A percentile compares a stretch with the other conserved stretches of the same genome.
Evolutionary conservation across 2,329 filamentous ascomycete species (phyloP).

Genomic region (Nigrograna mackinnonii): DNA sequence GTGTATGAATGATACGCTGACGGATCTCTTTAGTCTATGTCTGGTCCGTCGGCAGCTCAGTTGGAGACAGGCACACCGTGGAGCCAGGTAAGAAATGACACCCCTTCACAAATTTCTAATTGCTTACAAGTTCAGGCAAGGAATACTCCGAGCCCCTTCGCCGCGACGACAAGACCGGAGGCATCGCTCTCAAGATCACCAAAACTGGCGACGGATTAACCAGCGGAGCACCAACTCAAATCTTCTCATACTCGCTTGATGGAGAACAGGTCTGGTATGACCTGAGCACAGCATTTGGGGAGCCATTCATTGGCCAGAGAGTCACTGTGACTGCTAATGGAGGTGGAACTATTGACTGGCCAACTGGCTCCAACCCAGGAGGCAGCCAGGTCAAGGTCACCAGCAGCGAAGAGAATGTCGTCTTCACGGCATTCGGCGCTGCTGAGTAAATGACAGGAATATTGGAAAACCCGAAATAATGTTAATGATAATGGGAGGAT

Average conservation of each 20-base stretch:
- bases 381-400: slow-evolving; percentile 23
- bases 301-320: slow-evolving; percentile 28
- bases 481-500: too few species aligned
- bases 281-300: slow-evolving; percentile 26
- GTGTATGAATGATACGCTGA: too few species aligned
- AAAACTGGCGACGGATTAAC: slow-evolving; percentile 21
- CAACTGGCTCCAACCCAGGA: slow-evolving; percentile 22
- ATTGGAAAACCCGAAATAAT: too few species aligned
- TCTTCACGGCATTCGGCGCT: slow-evolving; percentile 21
- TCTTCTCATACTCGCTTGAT: slow-evolving; percentile 28
- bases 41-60: slow-evolving; percentile 24
- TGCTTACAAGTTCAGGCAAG: slow-evolving; percentile 12
- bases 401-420: slow-evolving; percentile 21
- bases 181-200: slow-evolving; percentile 32
- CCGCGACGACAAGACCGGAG: slow-evolving; percentile 19
- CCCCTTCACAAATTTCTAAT: slow-evolving; percentile 2
- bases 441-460: not conserved
- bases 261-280: slow-evolving; percentile 27
- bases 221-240: slow-evolving; percentile 20
- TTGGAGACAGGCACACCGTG: slow-evolving; percentile 16
- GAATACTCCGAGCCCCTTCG: slow-evolving; percentile 21
- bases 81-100: slow-evolving; percentile 14
- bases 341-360: slow-evolving; percentile 25
- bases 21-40: too few species aligned
- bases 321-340: slow-evolving; percentile 20